A percentile compares a stretch with the other conserved stretches of the same genome.
Evolutionary conservation across 768 basidiomycete genomes (phyloP).

Genomic region (Rhodotorula paludigena): DNA sequence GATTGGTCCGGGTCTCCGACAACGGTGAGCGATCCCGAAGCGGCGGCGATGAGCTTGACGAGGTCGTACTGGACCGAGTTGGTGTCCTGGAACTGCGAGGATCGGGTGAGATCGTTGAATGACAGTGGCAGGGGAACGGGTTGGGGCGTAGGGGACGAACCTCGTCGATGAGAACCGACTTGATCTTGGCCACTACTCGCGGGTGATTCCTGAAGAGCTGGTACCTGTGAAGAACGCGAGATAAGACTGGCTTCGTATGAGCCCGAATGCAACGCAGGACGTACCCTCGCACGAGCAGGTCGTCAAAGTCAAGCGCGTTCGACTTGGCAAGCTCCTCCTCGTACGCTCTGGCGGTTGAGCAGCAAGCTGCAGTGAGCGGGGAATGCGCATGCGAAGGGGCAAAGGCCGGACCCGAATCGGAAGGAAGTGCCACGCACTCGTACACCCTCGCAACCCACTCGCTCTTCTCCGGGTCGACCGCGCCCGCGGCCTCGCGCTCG

Average conservation of each 20-base stretch:
- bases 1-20: conserved; percentile 92
- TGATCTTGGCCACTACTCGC: conserved; percentile 57
- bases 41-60: conserved; percentile 61
- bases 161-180: conserved; percentile 53
- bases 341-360: conserved; percentile 66
- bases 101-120: conserved; percentile 43
- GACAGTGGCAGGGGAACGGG: background rate
- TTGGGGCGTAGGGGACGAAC: background rate
- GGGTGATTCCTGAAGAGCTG: conserved; percentile 53
- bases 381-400: too few relatives aligned
- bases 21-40: conserved; percentile 60
- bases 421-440: conserved; percentile 38
- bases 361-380: too few relatives aligned
- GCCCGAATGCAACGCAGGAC: conserved; percentile 49
- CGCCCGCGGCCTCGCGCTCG: conserved; percentile 29
- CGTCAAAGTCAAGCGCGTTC: conserved; percentile 83
- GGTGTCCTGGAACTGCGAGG: conserved; percentile 78
- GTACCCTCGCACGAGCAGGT: conserved; percentile 64
- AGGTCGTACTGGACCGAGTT: conserved; percentile 76
- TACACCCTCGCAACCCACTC: conserved; percentile 27
- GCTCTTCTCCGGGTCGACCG: conserved; percentile 48
- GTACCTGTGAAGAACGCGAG: background rate
- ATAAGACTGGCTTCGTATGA: background rate
- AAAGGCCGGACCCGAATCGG: too few relatives aligned
- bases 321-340: conserved; percentile 57